A percentile compares a stretch with the other conserved stretches of the same genome.
Evolutionary conservation across 2,329 filamentous ascomycete species (phyloP).

Genomic region (Cladosporium sp.): DNA sequence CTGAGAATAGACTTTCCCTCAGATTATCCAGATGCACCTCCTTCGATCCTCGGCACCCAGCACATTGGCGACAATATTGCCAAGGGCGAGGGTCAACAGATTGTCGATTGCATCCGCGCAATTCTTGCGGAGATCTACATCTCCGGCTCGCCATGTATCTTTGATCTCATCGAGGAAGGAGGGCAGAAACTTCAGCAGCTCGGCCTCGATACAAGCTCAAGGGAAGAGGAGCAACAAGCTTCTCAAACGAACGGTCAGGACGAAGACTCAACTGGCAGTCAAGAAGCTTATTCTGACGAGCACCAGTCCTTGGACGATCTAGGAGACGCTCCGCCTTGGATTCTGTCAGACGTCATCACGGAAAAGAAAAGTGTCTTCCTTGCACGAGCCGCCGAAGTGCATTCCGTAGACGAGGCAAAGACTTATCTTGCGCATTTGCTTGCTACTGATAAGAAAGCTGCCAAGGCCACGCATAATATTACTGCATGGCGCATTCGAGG

Average conservation of each 20-base stretch:
- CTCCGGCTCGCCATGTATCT: constrained; percentile 77
- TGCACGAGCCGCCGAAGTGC: constrained; percentile 68
- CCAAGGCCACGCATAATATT: constrained; percentile 91
- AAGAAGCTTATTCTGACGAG: constrained; percentile 27
- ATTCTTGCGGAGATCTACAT: constrained; percentile 65
- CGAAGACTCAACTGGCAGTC: background rate
- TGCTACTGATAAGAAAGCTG: constrained; percentile 75
- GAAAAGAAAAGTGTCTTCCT: constrained; percentile 89
- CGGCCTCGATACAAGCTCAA: constrained; percentile 20
- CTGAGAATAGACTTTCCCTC: constrained; percentile 63
- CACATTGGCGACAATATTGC: constrained; percentile 65
- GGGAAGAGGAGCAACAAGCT: constrained; percentile 10
- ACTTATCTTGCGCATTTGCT: constrained; percentile 71
- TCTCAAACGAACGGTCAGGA: constrained; percentile 24
- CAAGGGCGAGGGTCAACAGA: constrained; percentile 65
- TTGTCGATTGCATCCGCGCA: constrained; percentile 65
- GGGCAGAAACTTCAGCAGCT: constrained; percentile 31
- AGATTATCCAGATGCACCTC: constrained; percentile 71
- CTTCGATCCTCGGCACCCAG: constrained; percentile 71
- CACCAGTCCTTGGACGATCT: constrained; percentile 34
- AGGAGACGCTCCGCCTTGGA: constrained; percentile 58
- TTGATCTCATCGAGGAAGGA: constrained; percentile 73
- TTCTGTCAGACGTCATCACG: constrained; percentile 65
- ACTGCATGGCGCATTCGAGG: constrained; percentile 83
- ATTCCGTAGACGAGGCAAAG: constrained; percentile 66